These are phyloP conservation scores for Podospora fimiseda DNA, from an alignment of 495 filamentous ascomycete genomes.

Conservation along the genomic window DNA sequence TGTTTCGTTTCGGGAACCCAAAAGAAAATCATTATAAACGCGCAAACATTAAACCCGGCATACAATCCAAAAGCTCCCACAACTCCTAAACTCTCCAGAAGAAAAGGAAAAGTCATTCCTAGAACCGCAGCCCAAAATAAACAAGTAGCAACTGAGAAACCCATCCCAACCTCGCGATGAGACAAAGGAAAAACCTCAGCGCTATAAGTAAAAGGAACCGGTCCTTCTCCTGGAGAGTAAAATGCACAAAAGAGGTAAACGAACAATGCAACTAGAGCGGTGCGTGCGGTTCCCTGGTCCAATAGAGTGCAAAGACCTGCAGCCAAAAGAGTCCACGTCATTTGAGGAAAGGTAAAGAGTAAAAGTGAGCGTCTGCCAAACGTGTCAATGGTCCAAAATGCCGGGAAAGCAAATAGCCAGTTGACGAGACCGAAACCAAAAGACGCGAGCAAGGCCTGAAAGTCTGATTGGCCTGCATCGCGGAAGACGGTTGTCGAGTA, in stretches of 20 bases:
- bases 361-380: conserved; percentile 71
- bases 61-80: conserved; percentile 57
- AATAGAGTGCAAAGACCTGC: conserved; percentile 68
- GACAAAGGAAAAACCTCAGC: conserved; percentile 73
- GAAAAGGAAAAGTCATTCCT: conserved; percentile 57
- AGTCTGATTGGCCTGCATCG: conserved; percentile 51
- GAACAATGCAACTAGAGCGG: conserved; percentile 61
- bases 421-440: conserved; percentile 78
- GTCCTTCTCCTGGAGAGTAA: conserved; percentile 74
- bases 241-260: conserved; percentile 66
- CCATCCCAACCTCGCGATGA: conserved; percentile 71
- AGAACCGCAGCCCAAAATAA: conserved; percentile 62
- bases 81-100: conserved; percentile 47
- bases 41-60: conserved; percentile 56
- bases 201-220: conserved; percentile 75
- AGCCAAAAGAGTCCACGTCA: conserved; percentile 71
- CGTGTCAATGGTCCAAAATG: conserved; percentile 79
- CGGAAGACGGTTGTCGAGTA: conserved; percentile 57
- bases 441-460: conserved; percentile 60
- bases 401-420: conserved; percentile 78
- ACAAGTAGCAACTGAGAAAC: conserved; percentile 62
- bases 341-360: conserved; percentile 79
- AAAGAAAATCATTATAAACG: conserved; percentile 61
- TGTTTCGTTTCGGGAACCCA: conserved; percentile 64
- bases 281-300: conserved; percentile 40